Percentiles rank a stretch among this genome's conserved stretches.
Conservation (phyloP, 768 basidiomycete genomes). For the Mycena galericulata region DNA sequence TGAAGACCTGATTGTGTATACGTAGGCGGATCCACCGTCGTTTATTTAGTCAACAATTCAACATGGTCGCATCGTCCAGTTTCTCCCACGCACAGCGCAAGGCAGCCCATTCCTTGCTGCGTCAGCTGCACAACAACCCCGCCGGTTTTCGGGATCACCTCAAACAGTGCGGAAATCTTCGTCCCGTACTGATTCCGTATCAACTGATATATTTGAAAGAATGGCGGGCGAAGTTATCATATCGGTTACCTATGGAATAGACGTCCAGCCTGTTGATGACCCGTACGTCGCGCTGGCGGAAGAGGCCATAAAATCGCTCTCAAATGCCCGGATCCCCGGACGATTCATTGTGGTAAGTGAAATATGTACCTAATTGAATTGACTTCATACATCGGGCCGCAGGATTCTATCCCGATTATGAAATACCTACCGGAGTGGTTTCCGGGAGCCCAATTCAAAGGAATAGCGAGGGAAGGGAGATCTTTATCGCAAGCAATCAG, state of each 20-base stretch:
- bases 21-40: conserved; percentile 23
- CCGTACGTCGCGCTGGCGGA: conserved; percentile 46
- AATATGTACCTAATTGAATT: neutral
- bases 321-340: conserved; percentile 41
- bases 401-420: conserved; percentile 40
- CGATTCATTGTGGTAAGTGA: conserved; percentile 45
- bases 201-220: conserved; percentile 3
- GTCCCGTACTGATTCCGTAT: neutral
- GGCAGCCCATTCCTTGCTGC: conserved; percentile 28
- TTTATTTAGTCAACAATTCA: conserved; percentile 17
- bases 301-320: conserved; percentile 39
- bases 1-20: neutral
- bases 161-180: conserved; percentile 12
- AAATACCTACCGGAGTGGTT: conserved; percentile 59
- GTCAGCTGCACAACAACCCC: conserved; percentile 21
- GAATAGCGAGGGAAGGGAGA: conserved; percentile 53
- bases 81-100: conserved; percentile 9
- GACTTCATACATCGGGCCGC: neutral
- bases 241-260: conserved; percentile 45
- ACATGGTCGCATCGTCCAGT: neutral
- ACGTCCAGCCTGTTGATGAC: conserved; percentile 43
- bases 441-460: conserved; percentile 59
- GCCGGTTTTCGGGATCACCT: conserved; percentile 13
- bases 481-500: conserved; percentile 48
- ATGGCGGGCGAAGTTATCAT: conserved; percentile 46